Conservation (phyloP, 2,329 filamentous ascomycete genomes). For the Xylaria sp. region DNA sequence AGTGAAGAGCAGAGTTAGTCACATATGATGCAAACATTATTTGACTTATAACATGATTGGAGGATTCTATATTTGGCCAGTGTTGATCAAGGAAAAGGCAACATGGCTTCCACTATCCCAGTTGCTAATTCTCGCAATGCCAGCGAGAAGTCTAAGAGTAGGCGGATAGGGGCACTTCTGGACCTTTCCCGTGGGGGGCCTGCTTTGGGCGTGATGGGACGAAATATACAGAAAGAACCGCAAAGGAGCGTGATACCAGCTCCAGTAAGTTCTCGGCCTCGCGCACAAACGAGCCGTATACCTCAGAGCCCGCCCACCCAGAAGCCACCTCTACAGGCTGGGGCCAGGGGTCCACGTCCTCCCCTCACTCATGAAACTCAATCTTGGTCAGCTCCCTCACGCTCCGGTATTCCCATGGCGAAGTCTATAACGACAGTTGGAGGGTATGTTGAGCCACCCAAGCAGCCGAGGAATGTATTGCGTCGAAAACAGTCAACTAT, state of each 20-base stretch:
- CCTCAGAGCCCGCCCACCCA: constrained; percentile 52
- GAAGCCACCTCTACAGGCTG: constrained; percentile 34
- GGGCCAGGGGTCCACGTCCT: constrained; percentile 47
- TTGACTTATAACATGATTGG: constrained; percentile 43
- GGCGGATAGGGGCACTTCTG: constrained; percentile 46
- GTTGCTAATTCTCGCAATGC: constrained; percentile 44
- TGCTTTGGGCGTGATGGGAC: constrained; percentile 40
- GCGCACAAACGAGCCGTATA: constrained; percentile 50
- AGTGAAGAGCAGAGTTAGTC: not conserved
- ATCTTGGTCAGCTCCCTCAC: constrained; percentile 54
- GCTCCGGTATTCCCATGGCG: constrained; percentile 49
- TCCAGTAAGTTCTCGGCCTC: constrained; percentile 43
- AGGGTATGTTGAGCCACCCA: constrained; percentile 50
- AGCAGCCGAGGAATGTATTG: constrained; percentile 57
- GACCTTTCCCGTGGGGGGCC: constrained; percentile 46
- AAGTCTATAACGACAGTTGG: constrained; percentile 52
- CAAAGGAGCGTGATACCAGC: constrained; percentile 38
- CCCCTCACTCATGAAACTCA: constrained; percentile 57
- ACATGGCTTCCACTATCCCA: constrained; percentile 51
- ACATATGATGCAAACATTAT: constrained; percentile 39
- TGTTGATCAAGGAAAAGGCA: constrained; percentile 40
- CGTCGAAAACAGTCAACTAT: constrained; percentile 63
- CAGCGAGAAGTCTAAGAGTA: constrained; percentile 45
- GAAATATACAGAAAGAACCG: constrained; percentile 45
- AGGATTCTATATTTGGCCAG: constrained; percentile 33